These are phyloP conservation scores for Chaetomium olivaceum DNA, from an alignment of 2,329 filamentous ascomycete genomes.

Conservation along the genomic window DNA sequence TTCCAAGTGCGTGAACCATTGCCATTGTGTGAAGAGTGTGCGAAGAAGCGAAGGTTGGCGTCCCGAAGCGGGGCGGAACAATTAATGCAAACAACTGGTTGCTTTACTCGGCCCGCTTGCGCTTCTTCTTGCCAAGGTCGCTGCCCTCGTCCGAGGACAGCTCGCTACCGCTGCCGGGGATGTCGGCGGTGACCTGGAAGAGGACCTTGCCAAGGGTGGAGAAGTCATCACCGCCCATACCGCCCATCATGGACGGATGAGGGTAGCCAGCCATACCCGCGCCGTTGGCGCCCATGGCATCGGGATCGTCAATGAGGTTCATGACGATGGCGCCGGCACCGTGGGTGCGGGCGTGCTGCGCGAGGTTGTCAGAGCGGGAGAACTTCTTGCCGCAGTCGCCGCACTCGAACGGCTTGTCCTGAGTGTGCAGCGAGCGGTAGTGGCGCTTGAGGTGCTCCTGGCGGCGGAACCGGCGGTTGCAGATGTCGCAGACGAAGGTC, in stretches of 20 bases:
- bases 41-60: slow-evolving; percentile 34
- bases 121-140: slow-evolving; percentile 69
- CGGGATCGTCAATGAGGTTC: slow-evolving; percentile 76
- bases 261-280: slow-evolving; percentile 37
- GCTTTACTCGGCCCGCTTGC: slow-evolving; percentile 63
- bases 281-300: slow-evolving; percentile 44
- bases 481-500: slow-evolving; percentile 95
- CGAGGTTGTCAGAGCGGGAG: slow-evolving; percentile 94
- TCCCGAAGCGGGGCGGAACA: neutral
- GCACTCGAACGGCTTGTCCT: slow-evolving; percentile 98
- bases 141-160: slow-evolving; percentile 56
- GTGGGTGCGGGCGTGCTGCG: slow-evolving; percentile 93
- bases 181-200: slow-evolving; percentile 76
- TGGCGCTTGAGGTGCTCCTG: slow-evolving; percentile 99
- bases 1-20: slow-evolving; percentile 34
- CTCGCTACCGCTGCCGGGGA: slow-evolving; percentile 67
- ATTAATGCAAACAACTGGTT: no score
- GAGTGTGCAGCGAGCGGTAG: slow-evolving; percentile 95
- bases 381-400: slow-evolving; percentile 99
- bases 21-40: slow-evolving; percentile 37
- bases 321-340: slow-evolving; percentile 87
- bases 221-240: slow-evolving; percentile 58
- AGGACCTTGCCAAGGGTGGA: slow-evolving; percentile 72
- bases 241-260: slow-evolving; percentile 46
- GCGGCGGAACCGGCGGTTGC: slow-evolving; percentile 94